These are phyloP conservation scores for Aspergillus ostianus DNA, from an alignment of 495 filamentous ascomycete genomes.

Conservation along the genomic window DNA sequence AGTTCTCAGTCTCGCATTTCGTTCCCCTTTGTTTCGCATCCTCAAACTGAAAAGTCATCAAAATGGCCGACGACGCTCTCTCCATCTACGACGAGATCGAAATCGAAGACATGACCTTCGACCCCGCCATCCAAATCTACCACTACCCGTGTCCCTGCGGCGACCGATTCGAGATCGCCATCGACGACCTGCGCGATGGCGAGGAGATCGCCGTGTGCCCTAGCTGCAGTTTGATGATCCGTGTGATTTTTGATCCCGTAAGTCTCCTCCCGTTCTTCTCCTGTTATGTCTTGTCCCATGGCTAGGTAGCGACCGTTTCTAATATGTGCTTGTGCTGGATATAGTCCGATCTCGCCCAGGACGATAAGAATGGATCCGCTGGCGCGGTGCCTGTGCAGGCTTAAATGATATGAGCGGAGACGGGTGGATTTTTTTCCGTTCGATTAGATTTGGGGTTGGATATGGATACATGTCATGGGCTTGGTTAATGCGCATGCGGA, in stretches of 20 bases:
- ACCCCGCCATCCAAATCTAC: conserved; percentile 78
- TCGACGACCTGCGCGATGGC: conserved; percentile 80
- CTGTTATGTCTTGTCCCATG: neutral
- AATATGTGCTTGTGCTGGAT: conserved; percentile 3
- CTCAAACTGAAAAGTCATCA: too few relatives aligned
- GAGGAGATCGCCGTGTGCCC: conserved; percentile 94
- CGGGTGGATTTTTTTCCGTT: neutral
- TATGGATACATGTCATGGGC: neutral
- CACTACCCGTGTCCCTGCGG: conserved; percentile 96
- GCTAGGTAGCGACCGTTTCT: neutral
- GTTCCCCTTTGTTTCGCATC: neutral
- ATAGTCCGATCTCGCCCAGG: conserved; percentile 45
- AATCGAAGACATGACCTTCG: conserved; percentile 98
- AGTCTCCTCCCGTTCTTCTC: conserved; percentile 24
- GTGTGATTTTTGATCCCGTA: conserved; percentile 88
- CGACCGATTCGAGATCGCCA: conserved; percentile 91
- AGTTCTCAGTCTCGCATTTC: conserved; percentile 6
- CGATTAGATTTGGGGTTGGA: neutral
- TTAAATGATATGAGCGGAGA: conserved; percentile 22
- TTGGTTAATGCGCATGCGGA: neutral
- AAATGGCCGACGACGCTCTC: conserved; percentile 65
- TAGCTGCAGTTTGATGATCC: conserved; percentile 93
- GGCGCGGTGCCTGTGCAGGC: conserved; percentile 41
- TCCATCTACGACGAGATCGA: conserved; percentile 98
- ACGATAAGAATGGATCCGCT: conserved; percentile 31